Evolutionary conservation across 2,329 filamentous ascomycete genomes (phyloP), one percentile per base, ranked within the genome.

Genomic region (Pseudocercospora eumusae): DNA sequence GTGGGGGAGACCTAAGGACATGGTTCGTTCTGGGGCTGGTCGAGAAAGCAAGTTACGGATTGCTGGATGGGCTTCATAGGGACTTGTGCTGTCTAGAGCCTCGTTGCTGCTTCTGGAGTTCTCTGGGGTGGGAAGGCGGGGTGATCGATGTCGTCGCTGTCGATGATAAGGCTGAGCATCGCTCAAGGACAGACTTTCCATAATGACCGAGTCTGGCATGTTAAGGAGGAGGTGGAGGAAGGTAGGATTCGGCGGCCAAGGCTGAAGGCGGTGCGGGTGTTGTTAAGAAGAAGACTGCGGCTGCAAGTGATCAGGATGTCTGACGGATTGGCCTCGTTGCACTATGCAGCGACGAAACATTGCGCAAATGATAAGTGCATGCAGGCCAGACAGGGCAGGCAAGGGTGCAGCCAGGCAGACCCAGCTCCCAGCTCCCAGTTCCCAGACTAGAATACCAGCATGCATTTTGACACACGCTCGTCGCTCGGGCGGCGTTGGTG

Each of bases 81-180:
- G 66, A 36, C 64, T 66, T 28, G 62, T 63, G 42, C 60, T 59
- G 21, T 72, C 68, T 52, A 68, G 45, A 15, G 64, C 62, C n/a
- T 69, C 69, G 64, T 69, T 67, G 58, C 72, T 72, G 44, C 65
- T 68, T 40, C 65, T 66, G 18, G 72, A 73, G 40, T 66, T 64
- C 44, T 74, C 71, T 40, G 72, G 72, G 3, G 71, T 74, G 23
- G 70, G 70, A 13, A 74, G 64, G 28, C 70, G 70, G 31, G 69
- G 66, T 33, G 42, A 81, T 23, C 58, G 63, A 52, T 63, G 57
- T 56, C 61, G 62, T 50, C 58, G 57, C 31, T 56, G 40, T 40
- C 58, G 58, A 56, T 60, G 60, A 57, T 64, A 66, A 33, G 61
- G 44, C 31, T 62, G 65, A 28, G 61, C 55, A 25, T 68, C 66